Base-by-base conservation (phyloP, 306 rosid species). In the Dalbergia oliveri region DNA sequence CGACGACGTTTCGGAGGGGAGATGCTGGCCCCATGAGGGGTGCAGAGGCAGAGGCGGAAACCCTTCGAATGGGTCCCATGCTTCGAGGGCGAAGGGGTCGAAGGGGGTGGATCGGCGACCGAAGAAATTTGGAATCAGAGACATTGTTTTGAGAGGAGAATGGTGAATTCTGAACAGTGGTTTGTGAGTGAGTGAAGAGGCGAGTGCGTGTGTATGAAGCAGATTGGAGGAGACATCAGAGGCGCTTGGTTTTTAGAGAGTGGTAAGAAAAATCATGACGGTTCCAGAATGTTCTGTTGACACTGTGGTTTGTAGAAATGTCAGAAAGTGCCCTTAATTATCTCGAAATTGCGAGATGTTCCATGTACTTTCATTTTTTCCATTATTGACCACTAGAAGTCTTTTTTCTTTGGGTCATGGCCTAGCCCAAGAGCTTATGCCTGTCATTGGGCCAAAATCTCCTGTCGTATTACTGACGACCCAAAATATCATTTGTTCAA, bases 61-160 rank as follows among this genome's bases (percentile, higher is more conserved):
- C 59, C 72, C 77, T 26, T 74, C 53, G 69, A 79, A 79, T 0
- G 88, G 88, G 19, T 85, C 79, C 88, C 88, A 85, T 0, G 54
- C 3, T 21, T 79, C 86, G 0, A 78, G 73, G 33, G 89, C 75
- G 82, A 86, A 86, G 0, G 86, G 87, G 59, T 83, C 85, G 18
- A 86, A 83, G 23, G 49, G 3, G 82, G 71, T 86, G 51, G 83
- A 79, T 50, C 85, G 83, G 21, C 78, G 34, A 3, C 87, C 81
- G 14, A 86, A 80, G 34, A 86, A 69, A 41, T 87, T 83, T 72
- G 89, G 89, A 76, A 86, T 80, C 10, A 86, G 43, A 31, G 85
- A 76, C 89, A 86, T 86, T 41, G 21, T 50, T 35, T 58, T n/a
- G n/a, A n/a, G 77, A 68, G 37, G 35, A 60, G 33, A 49, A 7